These are phyloP conservation scores for Ophiosphaerella herpotricha DNA, from an alignment of 2,329 filamentous ascomycete species.

Conservation along the genomic window DNA sequence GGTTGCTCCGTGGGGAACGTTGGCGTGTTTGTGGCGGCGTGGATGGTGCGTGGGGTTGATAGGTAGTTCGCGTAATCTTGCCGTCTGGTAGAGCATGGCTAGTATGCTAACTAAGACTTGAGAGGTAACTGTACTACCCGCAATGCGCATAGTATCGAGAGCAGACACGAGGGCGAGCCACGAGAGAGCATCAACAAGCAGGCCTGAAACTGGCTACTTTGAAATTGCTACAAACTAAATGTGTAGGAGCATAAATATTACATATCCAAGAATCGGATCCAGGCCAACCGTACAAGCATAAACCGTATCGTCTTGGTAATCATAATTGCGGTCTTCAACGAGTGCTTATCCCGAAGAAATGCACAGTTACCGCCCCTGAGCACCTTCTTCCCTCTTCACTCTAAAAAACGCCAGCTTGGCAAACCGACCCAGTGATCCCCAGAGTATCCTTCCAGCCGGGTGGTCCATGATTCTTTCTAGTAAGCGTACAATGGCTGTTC, in stretches of 20 bases:
- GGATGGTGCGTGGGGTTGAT: slow-evolving; percentile 15
- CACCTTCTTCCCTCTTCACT: slow-evolving; percentile 66
- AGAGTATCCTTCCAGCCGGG: slow-evolving; percentile 92
- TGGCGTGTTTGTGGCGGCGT: background rate
- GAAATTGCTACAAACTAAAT: too few species aligned
- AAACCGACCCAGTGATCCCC: slow-evolving; percentile 82
- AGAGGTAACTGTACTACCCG: too few species aligned
- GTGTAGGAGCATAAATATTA: too few species aligned
- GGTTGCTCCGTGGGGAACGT: background rate
- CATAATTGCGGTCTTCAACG: too few species aligned
- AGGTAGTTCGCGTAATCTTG: slow-evolving; percentile 19
- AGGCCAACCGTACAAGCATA: slow-evolving; percentile 1
- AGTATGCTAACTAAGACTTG: too few species aligned
- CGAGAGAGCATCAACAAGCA: too few species aligned
- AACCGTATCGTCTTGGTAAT: too few species aligned
- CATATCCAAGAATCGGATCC: background rate
- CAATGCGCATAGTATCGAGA: too few species aligned
- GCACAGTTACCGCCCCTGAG: background rate
- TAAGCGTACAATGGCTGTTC: slow-evolving; percentile 76
- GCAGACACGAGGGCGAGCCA: too few species aligned
- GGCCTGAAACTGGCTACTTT: too few species aligned
- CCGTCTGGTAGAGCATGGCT: background rate
- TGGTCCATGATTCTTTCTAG: slow-evolving; percentile 83
- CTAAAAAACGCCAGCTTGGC: slow-evolving; percentile 84
- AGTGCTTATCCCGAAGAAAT: too few species aligned